Evolutionary conservation across 768 basidiomycete species (phyloP).

Genomic region (Tylopilus sp.): DNA sequence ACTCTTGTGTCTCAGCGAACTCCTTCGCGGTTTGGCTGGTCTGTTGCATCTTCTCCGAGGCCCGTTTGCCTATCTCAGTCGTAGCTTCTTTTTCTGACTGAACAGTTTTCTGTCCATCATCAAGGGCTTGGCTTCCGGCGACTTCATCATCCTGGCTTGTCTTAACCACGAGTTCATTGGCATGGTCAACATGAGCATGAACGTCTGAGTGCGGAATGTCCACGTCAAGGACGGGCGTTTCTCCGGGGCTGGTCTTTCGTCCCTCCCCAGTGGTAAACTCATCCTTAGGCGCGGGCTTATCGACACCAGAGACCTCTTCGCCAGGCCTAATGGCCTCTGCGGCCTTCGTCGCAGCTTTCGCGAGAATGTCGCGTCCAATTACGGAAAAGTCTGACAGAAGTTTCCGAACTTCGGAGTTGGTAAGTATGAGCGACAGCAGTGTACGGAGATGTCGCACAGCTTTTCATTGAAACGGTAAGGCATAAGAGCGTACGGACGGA

Average conservation of each 20-base stretch:
- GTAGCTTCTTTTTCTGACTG: conserved; percentile 11
- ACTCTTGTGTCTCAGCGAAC: conserved; percentile 11
- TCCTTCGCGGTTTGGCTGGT: conserved; percentile 1
- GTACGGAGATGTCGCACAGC: conserved; percentile 87
- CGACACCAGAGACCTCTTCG: conserved; percentile 59
- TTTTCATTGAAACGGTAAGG: conserved; percentile 29
- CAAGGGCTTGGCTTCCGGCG: conserved; percentile 23
- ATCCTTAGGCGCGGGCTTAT: conserved; percentile 66
- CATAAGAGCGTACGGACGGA: not conserved
- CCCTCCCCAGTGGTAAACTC: conserved; percentile 54
- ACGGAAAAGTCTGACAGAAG: conserved; percentile 74
- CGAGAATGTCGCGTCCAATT: conserved; percentile 81
- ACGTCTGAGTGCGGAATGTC: conserved; percentile 44
- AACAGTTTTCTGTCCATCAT: conserved; percentile 15
- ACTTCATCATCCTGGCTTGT: conserved; percentile 34
- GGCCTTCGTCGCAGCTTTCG: conserved; percentile 66
- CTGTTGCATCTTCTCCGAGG: conserved; percentile 10
- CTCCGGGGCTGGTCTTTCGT: conserved; percentile 39
- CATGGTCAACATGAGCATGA: conserved; percentile 37
- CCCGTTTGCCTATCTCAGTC: conserved; percentile 1
- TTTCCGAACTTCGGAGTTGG: conserved; percentile 92
- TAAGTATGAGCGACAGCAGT: conserved; percentile 78
- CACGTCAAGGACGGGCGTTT: conserved; percentile 47
- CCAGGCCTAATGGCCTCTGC: conserved; percentile 67
- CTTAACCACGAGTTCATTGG: conserved; percentile 37